Evolutionary conservation across 129 eudicot genomes (phyloP).

Genomic region (Mikania micrantha): DNA sequence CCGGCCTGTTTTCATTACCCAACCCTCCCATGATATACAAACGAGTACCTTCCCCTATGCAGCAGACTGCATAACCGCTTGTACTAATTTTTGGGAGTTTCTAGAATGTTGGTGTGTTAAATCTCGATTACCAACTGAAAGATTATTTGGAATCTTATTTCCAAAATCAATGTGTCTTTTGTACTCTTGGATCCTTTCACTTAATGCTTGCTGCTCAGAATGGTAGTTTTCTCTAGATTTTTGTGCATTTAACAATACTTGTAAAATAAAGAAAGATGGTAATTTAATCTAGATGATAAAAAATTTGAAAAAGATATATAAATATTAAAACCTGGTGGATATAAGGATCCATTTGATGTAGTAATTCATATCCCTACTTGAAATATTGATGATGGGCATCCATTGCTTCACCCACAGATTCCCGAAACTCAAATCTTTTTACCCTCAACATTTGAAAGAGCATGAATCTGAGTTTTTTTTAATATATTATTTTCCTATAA

Average conservation of each 20-base stretch:
- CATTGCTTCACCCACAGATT: conserved; percentile 82
- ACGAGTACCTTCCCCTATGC: conserved; percentile 80
- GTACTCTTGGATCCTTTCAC: conserved; percentile 76
- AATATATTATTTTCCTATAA: conserved; percentile 7
- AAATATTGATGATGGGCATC: conserved; percentile 87
- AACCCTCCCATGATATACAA: not conserved
- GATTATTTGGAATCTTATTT: conserved; percentile 32
- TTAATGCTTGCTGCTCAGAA: conserved; percentile 65
- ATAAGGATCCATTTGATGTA: conserved; percentile 91
- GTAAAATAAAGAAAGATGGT: conserved; percentile 12
- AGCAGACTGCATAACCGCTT: conserved; percentile 82
- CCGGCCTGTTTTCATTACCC: not conserved
- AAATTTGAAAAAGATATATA: not conserved
- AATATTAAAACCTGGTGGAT: conserved; percentile 56
- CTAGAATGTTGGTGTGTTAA: conserved; percentile 33
- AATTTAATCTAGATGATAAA: not conserved
- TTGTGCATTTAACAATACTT: conserved; percentile 66
- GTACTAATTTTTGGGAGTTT: conserved; percentile 67
- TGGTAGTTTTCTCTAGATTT: conserved; percentile 60
- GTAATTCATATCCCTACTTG: conserved; percentile 89
- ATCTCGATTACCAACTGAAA: conserved; percentile 38
- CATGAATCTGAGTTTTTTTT: conserved; percentile 53
- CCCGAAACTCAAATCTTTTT: conserved; percentile 85
- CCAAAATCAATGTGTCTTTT: conserved; percentile 64
- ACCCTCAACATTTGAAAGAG: conserved; percentile 80